phyloP scores from a whole-genome alignment of 179 eudicot species.

The Silene noctiflora region DNA sequence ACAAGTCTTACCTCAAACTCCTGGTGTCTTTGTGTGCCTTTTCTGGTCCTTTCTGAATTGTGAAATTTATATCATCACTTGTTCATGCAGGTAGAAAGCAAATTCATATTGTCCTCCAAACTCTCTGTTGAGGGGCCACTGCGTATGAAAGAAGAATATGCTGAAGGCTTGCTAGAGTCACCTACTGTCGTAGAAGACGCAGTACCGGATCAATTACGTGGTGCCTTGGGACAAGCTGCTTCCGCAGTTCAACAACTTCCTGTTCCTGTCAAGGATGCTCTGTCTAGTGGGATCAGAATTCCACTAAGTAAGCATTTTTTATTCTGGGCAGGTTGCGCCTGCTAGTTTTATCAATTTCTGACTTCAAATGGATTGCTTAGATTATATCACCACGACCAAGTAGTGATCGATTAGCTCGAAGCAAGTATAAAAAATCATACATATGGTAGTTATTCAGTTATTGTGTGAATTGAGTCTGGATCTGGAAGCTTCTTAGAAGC shows the following conservation, averaged over 20 bases:
- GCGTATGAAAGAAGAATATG: constrained; percentile 81
- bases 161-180: constrained; percentile 61
- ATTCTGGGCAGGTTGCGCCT: not conserved
- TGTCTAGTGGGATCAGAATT: constrained; percentile 62
- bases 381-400: not conserved
- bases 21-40: not conserved
- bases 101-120: constrained; percentile 49
- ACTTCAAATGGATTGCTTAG: not conserved
- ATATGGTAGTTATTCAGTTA: not conserved
- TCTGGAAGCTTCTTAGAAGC: not conserved
- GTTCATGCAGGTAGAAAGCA: constrained; percentile 71
- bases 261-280: constrained; percentile 53
- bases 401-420: not conserved
- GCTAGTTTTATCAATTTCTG: not conserved
- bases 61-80: constrained; percentile 6
- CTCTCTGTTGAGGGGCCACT: constrained; percentile 80
- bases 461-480: not conserved
- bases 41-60: not conserved
- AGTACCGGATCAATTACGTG: constrained; percentile 68
- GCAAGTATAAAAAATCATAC: not conserved
- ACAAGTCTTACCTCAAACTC: too few species aligned
- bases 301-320: constrained; percentile 64
- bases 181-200: constrained; percentile 65
- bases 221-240: constrained; percentile 60
- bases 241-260: constrained; percentile 76